Conservation (phyloP, 2,329 filamentous ascomycete genomes). For the Fusarium kyushuense region DNA sequence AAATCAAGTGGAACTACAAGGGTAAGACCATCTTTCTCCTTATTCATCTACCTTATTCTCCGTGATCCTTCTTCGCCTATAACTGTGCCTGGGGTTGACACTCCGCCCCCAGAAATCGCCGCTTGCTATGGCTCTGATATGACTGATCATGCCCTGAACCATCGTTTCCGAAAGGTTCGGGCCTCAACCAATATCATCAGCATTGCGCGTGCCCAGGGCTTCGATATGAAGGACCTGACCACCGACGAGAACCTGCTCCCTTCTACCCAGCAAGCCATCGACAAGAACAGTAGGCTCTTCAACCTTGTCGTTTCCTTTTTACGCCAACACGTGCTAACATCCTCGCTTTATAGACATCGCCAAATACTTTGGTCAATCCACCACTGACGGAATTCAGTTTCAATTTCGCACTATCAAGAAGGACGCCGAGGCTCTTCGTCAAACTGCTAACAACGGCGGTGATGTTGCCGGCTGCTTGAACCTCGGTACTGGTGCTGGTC, state of each 20-base stretch:
- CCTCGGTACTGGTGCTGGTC: slow-evolving; percentile 43
- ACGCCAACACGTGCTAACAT: slow-evolving; percentile 7
- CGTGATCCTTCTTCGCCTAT: neutral
- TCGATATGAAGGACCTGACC: slow-evolving; percentile 59
- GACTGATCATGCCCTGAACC: slow-evolving; percentile 61
- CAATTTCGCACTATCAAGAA: slow-evolving; percentile 69
- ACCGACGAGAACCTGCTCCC: slow-evolving; percentile 53
- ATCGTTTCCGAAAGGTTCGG: slow-evolving; percentile 63
- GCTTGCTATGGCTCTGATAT: slow-evolving; percentile 63
- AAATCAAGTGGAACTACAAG: slow-evolving; percentile 69
- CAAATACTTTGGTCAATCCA: slow-evolving; percentile 70
- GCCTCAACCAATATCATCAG: slow-evolving; percentile 57
- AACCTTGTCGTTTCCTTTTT: neutral
- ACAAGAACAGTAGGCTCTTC: slow-evolving; percentile 56
- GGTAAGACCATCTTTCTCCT: slow-evolving; percentile 59
- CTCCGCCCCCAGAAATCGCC: slow-evolving; percentile 58
- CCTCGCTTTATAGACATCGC: slow-evolving; percentile 63
- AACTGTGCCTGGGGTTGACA: slow-evolving; percentile 47
- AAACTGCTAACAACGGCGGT: slow-evolving; percentile 58
- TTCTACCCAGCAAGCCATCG: slow-evolving; percentile 54
- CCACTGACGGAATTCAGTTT: slow-evolving; percentile 68
- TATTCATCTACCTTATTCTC: neutral
- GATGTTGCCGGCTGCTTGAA: slow-evolving; percentile 59
- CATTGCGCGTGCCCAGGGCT: slow-evolving; percentile 50
- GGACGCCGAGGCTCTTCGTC: slow-evolving; percentile 62